phyloP scores from a whole-genome alignment of 2,329 filamentous ascomycete species.

The Coniosporium tulheliwenetii region DNA sequence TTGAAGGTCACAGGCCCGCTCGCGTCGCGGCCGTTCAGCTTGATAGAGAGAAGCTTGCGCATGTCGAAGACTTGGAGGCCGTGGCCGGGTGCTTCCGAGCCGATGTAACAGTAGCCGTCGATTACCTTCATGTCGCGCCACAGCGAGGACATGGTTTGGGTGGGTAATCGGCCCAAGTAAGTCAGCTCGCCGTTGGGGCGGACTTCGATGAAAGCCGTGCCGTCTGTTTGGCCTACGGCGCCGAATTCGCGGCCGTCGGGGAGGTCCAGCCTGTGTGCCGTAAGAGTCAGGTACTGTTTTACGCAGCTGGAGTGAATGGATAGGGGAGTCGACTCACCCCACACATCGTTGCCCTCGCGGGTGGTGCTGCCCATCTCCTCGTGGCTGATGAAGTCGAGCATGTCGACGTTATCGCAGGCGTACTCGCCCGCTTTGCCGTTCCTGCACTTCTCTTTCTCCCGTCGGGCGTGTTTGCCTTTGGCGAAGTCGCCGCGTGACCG shows the following conservation, averaged over 20 bases:
- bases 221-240: too few species aligned
- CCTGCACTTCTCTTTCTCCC: too few species aligned
- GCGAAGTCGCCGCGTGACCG: too few species aligned
- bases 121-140: conserved; percentile 24
- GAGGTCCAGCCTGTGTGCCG: conserved; percentile 28
- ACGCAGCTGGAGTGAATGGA: conserved; percentile 14
- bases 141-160: conserved; percentile 18
- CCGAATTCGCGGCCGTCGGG: too few species aligned
- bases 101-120: conserved; percentile 25
- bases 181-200: conserved; percentile 28
- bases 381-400: conserved; percentile 20
- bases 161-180: conserved; percentile 31
- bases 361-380: conserved; percentile 21
- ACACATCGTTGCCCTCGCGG: conserved; percentile 23
- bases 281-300: conserved; percentile 25
- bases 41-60: conserved; percentile 11
- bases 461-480: too few species aligned
- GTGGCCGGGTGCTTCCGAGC: conserved; percentile 27
- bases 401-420: too few species aligned
- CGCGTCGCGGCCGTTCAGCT: conserved; percentile 14
- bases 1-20: conserved; percentile 21
- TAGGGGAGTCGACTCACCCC: conserved; percentile 33
- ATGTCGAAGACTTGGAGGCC: conserved; percentile 37
- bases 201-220: conserved; percentile 8
- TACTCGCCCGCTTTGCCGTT: too few species aligned